Evolutionary conservation across 768 basidiomycete species (phyloP), one percentile per base, ranked within the genome.

Genomic region (Psilocybe cubensis): DNA sequence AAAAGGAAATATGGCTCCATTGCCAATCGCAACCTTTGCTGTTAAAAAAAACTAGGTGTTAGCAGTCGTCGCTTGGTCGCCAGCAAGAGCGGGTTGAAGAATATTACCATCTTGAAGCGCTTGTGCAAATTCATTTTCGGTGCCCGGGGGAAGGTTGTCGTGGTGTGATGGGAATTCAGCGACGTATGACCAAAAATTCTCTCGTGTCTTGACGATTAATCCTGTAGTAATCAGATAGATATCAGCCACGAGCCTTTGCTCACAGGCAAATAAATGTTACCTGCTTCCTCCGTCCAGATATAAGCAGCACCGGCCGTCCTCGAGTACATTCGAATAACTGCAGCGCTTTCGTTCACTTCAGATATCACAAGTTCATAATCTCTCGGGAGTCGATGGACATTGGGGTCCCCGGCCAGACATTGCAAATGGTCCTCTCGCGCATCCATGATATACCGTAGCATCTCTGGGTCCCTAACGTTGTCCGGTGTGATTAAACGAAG

Each of bases 81-180:
- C 35, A 4, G 31, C 9, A 33, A 35, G 35, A 23, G 28, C 25
- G 29, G n/a, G 38, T n/a, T n/a, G n/a, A n/a, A 38, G 10, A 29
- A 57, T 18, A 62, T 56, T 56, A 76, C 77, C 77, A 48, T 67
- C 59, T 10, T 46, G 60, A 48, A 79, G 63, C 12, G 73, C 67
- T 23, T 69, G 63, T 6, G 69, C 64, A 47, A 77, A 79, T 38
- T 71, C 66, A 3, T 57, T 52, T 57, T 79, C 77, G 10, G 72
- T 62, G 58, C 67, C 63, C 6, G 68, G 72, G 14, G 77, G 76
- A 43, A 79, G 71, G 27, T 69, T 61, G 12, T 58, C 48, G 56
- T 76, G 74, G 59, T 79, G 78, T 3, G 74, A 75, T 10, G 78
- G 78, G 56, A 74, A 79, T 60, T 78, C 78, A 27, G 75, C 73